phyloP scores from a whole-genome alignment of 768 basidiomycete genomes.

The Vararia minispora region DNA sequence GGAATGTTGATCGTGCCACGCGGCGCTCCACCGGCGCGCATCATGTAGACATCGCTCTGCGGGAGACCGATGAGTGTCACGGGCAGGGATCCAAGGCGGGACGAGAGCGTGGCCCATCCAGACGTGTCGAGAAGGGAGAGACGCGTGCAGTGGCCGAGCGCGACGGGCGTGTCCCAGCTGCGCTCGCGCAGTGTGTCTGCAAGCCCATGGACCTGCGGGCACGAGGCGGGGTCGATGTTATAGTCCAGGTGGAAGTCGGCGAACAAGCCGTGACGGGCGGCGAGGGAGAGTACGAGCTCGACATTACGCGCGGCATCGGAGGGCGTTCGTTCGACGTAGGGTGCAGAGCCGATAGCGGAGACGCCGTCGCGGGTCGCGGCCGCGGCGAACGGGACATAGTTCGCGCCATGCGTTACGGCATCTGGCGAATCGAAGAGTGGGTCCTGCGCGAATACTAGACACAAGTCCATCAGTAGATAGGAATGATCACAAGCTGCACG shows the following conservation, averaged over 20 bases:
- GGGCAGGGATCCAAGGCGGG: conserved; percentile 30
- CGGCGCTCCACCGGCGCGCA: conserved; percentile 37
- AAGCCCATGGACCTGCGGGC: conserved; percentile 47
- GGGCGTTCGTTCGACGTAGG: conserved; percentile 45
- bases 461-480: neutral
- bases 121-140: conserved; percentile 25
- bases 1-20: conserved; percentile 46
- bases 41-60: conserved; percentile 61
- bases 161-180: conserved; percentile 16
- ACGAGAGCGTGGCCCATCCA: conserved; percentile 45
- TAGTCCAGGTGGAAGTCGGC: conserved; percentile 63
- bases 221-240: conserved; percentile 38
- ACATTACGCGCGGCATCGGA: conserved; percentile 43
- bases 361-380: conserved; percentile 32
- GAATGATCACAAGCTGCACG: conserved; percentile 3
- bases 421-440: conserved; percentile 32
- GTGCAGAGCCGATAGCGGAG: conserved; percentile 50
- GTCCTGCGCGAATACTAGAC: conserved; percentile 51
- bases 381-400: conserved; percentile 32
- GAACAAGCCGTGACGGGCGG: conserved; percentile 27
- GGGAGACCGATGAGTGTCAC: conserved; percentile 46
- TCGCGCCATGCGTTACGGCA: conserved; percentile 28
- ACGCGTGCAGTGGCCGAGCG: conserved; percentile 4
- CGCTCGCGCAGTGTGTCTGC: conserved; percentile 28
- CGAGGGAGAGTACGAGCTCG: conserved; percentile 37